Base-by-base conservation (phyloP, 1,139 yeast species). In the Candida buenavistaensis region DNA sequence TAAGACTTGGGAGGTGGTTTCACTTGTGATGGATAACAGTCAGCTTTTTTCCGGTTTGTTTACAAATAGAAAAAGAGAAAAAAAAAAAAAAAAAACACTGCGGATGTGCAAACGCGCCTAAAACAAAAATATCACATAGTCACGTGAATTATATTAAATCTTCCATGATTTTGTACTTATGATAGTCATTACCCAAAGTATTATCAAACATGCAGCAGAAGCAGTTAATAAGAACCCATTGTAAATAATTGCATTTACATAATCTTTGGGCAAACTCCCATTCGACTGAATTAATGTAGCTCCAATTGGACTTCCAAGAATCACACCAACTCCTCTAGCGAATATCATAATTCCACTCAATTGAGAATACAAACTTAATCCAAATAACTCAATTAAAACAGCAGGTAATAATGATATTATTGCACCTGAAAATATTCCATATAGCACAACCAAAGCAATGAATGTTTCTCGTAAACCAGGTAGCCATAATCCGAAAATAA, bases 331-430 rank as follows among this genome's bases (percentile, higher is more conserved):
- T 1, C 68, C 68, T 36, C 68, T 41, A 9, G 49, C 51, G 32
- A 59, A 55, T 37, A 59, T 59, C 62, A 59, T 54, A 26, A 62
- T 36, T 5, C 54, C 54, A 30, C 49, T 44, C 43, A 53, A 39
- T 13, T 54, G 47, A 26, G 57, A 61, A 37, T 61, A 62, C 37
- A 55, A 54, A 27, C 52, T 51, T 5, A 51, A 45, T 2, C 73
- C 73, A 48, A 65, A 68, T 7, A 67, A 31, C 33, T 68, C 72
- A 14, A 57, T 58, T 36, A 66, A 44, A 32, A 68, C 62, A 1
- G 72, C 54, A 2, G 73, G 74, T 20, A 68, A 43, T 8, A 67
- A 47, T 0, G 70, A 55, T 12, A 66, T 63, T 20, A 65, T 64
- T 2, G 72, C 68, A 3, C 68, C 68, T 0, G 66, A 57, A 21